Evolutionary conservation across 129 eudicot genomes (phyloP).

Genomic region (Saposhnikovia divaricata): DNA sequence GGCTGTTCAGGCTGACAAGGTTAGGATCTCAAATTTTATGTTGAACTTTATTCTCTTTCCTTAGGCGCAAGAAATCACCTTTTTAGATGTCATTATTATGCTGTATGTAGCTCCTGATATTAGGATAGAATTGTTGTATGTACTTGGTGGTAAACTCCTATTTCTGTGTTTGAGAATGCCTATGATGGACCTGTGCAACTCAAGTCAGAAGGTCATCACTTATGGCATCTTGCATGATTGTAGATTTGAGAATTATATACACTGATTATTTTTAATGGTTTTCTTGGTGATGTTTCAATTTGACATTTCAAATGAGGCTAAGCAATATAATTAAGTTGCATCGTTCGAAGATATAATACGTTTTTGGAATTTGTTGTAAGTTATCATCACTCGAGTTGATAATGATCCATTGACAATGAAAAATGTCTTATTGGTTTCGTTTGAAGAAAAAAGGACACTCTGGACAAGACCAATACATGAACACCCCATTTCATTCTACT

Average conservation of each 20-base stretch:
- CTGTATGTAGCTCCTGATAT: background rate
- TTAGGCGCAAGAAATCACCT: background rate
- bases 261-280: background rate
- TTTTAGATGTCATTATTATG: background rate
- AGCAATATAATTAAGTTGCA: background rate
- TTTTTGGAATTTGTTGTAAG: no score
- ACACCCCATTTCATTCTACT: background rate
- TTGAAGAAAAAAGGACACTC: no score
- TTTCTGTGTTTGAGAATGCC: background rate
- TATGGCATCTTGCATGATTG: background rate
- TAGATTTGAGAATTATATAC: background rate
- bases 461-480: no score
- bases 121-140: background rate
- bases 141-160: background rate
- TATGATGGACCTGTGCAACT: background rate
- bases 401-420: background rate
- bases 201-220: background rate
- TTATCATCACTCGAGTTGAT: background rate
- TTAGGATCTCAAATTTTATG: background rate
- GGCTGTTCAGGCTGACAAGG: constrained; percentile 78
- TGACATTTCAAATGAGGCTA: background rate
- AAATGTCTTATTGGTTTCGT: no score
- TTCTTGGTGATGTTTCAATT: background rate
- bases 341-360: background rate
- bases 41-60: background rate